phyloP scores from a whole-genome alignment of 2,329 filamentous ascomycete species.

The Fusarium agapanthi region DNA sequence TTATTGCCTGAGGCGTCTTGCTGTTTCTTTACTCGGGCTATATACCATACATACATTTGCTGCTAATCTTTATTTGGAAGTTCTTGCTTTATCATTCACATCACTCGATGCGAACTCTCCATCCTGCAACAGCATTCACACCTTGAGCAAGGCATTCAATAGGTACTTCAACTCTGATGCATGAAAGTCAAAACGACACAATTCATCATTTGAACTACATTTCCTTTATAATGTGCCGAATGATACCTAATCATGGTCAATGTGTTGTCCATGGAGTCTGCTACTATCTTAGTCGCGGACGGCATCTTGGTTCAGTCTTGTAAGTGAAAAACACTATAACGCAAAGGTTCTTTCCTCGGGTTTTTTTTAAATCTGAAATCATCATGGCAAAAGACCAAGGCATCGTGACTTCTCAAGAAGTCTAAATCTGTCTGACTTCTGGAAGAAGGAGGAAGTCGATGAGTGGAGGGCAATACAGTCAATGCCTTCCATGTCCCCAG shows the following conservation, averaged over 20 bases:
- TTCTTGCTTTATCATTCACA: conserved; percentile 30
- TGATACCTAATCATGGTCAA: rapidly evolving
- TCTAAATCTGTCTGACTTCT: background rate
- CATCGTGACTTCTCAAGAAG: background rate
- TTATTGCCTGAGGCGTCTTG: background rate
- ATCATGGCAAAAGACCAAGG: background rate
- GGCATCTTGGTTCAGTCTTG: background rate
- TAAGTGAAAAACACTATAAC: background rate
- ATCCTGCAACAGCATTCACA: background rate
- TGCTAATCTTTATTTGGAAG: conserved; percentile 89
- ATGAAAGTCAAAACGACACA: background rate
- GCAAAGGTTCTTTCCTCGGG: background rate
- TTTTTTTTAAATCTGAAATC: too few species aligned
- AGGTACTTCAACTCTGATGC: background rate
- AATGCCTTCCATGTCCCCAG: background rate
- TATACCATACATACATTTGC: conserved; percentile 78
- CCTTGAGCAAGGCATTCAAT: background rate
- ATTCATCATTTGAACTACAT: background rate
- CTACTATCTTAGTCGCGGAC: background rate
- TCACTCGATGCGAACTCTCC: background rate
- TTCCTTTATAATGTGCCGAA: too few species aligned
- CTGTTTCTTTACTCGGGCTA: conserved; percentile 40
- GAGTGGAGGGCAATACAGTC: background rate
- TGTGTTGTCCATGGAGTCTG: background rate
- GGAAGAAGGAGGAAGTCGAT: background rate